A percentile compares a stretch with the other conserved stretches of the same genome.
phyloP scores from a whole-genome alignment of 257 asterid species.

The Lantana camara region DNA sequence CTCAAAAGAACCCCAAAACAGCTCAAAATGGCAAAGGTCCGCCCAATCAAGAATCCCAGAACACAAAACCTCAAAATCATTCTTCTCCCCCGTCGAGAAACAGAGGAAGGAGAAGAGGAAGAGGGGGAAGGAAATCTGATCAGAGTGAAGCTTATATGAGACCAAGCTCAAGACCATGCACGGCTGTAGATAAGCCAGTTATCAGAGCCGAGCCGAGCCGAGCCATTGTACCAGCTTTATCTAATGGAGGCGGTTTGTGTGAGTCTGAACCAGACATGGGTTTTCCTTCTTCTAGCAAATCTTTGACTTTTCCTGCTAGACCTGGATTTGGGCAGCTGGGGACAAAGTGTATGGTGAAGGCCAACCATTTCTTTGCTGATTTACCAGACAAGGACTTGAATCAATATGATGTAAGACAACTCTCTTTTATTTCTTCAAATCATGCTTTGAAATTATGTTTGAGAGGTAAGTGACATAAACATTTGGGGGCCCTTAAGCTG shows the following conservation, averaged over 20 bases:
- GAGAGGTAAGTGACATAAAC: conserved; percentile 36
- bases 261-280: conserved; percentile 41
- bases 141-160: conserved; percentile 75
- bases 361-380: conserved; percentile 95
- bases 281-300: conserved; percentile 78
- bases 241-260: conserved; percentile 33
- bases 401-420: conserved; percentile 91
- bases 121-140: conserved; percentile 87
- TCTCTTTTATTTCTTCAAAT: conserved; percentile 8
- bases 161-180: conserved; percentile 92
- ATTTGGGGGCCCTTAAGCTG: conserved; percentile 55
- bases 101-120: conserved; percentile 79
- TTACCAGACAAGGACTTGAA: conserved; percentile 92
- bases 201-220: conserved; percentile 28
- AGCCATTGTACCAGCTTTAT: conserved; percentile 31
- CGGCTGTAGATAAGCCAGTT: conserved; percentile 55
- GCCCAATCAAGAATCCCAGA: conserved; percentile 58
- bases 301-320: conserved; percentile 72
- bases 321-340: conserved; percentile 96
- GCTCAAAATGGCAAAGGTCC: conserved; percentile 69
- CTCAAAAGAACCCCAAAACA: conserved; percentile 51
- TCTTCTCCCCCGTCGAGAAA: conserved; percentile 70
- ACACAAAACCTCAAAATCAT: conserved; percentile 46
- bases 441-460: conserved; percentile 14
- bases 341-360: conserved; percentile 92